Evolutionary conservation across 306 rosid genomes (phyloP).

Genomic region (Ormosia semicastrata): DNA sequence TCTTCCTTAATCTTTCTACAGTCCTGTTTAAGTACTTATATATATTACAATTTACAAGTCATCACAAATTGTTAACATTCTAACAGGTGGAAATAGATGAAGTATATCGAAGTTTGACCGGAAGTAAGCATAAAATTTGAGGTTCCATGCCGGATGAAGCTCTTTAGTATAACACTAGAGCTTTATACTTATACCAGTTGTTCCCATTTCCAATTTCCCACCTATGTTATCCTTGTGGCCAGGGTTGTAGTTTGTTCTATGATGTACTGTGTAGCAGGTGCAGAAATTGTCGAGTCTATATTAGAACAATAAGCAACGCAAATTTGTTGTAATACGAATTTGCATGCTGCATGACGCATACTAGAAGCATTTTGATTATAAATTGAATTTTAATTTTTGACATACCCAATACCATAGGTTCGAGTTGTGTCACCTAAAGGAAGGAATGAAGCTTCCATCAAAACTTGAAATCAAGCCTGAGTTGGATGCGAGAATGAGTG

Average conservation of each 20-base stretch:
- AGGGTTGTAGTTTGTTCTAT: neutral
- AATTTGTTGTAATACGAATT: neutral
- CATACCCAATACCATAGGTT: neutral
- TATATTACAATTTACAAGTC: neutral
- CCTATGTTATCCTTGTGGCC: neutral
- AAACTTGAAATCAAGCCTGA: neutral
- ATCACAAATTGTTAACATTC: conserved; percentile 1
- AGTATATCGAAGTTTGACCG: conserved; percentile 40
- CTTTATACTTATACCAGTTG: neutral
- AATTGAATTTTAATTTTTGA: no score
- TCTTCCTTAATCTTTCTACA: neutral
- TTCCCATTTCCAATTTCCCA: neutral
- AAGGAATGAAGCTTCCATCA: neutral
- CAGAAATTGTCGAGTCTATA: neutral
- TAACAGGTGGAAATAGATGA: conserved; percentile 70
- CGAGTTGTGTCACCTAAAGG: neutral
- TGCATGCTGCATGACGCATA: no score
- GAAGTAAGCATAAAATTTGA: conserved; percentile 14
- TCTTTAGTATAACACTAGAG: neutral
- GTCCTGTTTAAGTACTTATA: neutral
- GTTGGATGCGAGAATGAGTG: no score
- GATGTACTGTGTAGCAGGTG: neutral
- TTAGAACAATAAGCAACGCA: neutral
- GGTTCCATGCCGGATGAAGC: neutral
- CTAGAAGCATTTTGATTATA: no score